Base-by-base conservation (phyloP, 352 stramenopile genomes). In the Phytophthora pini region DNA sequence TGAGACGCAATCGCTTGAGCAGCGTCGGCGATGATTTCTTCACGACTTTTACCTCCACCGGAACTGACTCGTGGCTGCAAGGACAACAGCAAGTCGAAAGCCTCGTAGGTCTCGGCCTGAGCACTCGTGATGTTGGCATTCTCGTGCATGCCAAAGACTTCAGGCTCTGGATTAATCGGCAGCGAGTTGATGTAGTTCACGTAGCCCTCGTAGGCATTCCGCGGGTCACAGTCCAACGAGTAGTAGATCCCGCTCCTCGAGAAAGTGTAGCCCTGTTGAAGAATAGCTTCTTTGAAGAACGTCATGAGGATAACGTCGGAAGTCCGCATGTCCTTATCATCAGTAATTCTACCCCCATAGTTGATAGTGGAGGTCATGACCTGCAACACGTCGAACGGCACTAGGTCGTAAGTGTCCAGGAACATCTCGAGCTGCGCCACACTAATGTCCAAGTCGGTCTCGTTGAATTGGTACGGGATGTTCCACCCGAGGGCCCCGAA, bases 381-480 rank as follows among this genome's bases (percentile, higher is more conserved):
- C 51, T 94, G 81, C 6, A 98, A 70, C 56, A 98, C 90, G 26
- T 90, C 83, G 67, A 91, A 98, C 12, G 87, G 87, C 8, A 95
- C 82, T 5, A 87, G 69, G 32, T 96, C 87, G 55, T 96, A 94
- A 13, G 88, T 89, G 68, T 94, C 85, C 11, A 98, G 72, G 72
- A 98, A 98, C 74, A 96, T 96, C 49, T 97, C 88, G 39, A 98
- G 80, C 64, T 95, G 80, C 15, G 82, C 79, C 45, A 83, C 72
- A 49, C 84, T 89, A 49, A 90, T 92, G 64, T 95, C 80, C 31
- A 98, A 70, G 70, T 99, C 96, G 0, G 95, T 98, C 55, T 98
- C 93, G 65, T 99, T 99, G 68, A 99, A 99, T 72, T 98, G 93
- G 74, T 99, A 99, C 29, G 94, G 94, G 45, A 98, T 98, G 72